Base-by-base conservation (phyloP, 2,329 filamentous ascomycete genomes). In the Stenocarpella maydis region DNA sequence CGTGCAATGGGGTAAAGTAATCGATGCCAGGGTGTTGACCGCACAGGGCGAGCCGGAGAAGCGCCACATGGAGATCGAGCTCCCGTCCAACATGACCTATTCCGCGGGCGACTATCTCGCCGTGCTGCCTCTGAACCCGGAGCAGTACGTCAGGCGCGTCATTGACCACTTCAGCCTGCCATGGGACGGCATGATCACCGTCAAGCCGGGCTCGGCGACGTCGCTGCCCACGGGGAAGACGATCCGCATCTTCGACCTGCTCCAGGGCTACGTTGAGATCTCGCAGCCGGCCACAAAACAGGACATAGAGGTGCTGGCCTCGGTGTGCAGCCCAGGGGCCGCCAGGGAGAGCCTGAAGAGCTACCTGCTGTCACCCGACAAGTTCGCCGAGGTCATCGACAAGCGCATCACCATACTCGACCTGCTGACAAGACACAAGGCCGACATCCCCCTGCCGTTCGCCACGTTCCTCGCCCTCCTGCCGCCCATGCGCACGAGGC, bases 61-160 rank as follows among this genome's bases (percentile, higher is more conserved):
- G 82, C 86, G 87, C 26, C 85, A 90, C 71, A 85, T 93, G 26
- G 88, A 88, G 70, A 88, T 94, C 37, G 86, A 87, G 70, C 83
- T 95, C 1, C 92, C 92, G 0, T 85, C 85, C 0, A 87, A 86
- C 66, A 85, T 88, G 83, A 85, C 83, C 0, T 95, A 94, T 78
- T 84, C 86, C 43, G 86, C 90, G 2, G 92, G 92, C 10, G 92
- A 95, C 76, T 95, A 95, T 75, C 85, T 95, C 0, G 91, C 91
- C 0, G 83, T 94, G 4, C 81, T 93, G 1, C 92, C 92, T 0
- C 80, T 92, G 31, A 95, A 95, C 76, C 89, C 88, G 1, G 83
- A 84, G 52, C 80, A 85, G 37, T 88, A 84, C 4, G 87, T 94
- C 1, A 83, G 85, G 5, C 84, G 91, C 9, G 90, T 87, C 0